phyloP scores from a whole-genome alignment of 345 rosid species.

The Murraya paniculata region DNA sequence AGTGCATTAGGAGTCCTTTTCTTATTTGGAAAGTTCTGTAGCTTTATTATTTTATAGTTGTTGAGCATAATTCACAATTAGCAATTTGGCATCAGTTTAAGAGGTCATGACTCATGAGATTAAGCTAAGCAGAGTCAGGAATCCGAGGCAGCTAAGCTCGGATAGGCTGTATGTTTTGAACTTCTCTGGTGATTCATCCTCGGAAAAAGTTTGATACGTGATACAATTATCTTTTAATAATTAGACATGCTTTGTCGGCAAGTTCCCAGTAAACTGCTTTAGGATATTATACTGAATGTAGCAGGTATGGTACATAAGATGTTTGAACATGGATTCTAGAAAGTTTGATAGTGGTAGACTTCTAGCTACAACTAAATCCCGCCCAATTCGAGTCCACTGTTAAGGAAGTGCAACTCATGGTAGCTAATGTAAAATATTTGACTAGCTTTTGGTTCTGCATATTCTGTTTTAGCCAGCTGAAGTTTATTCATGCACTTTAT shows the following conservation, averaged over 20 bases:
- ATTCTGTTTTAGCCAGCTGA: background rate
- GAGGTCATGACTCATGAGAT: background rate
- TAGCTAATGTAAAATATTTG: background rate
- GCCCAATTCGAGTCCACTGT: background rate
- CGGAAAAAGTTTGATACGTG: background rate
- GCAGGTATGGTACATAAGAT: background rate
- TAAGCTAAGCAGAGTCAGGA: background rate
- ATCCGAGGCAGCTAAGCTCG: background rate
- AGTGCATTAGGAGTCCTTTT: background rate
- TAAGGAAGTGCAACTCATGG: background rate
- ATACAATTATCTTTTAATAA: too few species aligned
- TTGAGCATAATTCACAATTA: background rate
- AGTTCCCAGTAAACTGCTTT: background rate
- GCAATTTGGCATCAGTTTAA: background rate
- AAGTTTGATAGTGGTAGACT: background rate
- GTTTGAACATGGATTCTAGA: background rate
- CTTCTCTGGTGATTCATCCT: background rate
- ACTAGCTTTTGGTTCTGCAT: background rate
- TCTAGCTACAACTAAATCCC: background rate
- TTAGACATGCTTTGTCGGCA: background rate
- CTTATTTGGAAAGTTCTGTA: background rate
- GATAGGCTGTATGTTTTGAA: background rate
- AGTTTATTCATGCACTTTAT: background rate
- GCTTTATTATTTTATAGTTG: background rate
- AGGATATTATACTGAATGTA: background rate